These are phyloP conservation scores for Cadophora sp. DNA, from an alignment of 2,329 filamentous ascomycete species.

Conservation along the genomic window DNA sequence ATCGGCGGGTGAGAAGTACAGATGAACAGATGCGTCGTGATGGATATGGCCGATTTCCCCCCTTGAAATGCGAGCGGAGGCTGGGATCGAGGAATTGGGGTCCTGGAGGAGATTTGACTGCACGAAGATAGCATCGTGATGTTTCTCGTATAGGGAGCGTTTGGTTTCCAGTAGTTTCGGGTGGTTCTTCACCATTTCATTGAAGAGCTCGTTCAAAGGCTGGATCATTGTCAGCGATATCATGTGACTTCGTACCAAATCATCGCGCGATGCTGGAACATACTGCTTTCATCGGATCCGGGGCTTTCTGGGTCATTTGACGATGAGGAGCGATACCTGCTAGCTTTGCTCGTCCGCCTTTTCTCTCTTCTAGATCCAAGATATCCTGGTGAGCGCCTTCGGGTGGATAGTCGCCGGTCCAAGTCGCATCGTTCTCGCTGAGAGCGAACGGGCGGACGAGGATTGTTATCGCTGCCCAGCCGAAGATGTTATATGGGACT, in stretches of 20 bases:
- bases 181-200: slow-evolving; percentile 11
- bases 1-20: slow-evolving; percentile 17
- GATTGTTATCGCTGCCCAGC: slow-evolving; percentile 13
- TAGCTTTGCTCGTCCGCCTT: slow-evolving; percentile 1
- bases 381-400: slow-evolving; percentile 15
- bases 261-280: neutral
- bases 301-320: slow-evolving; percentile 10
- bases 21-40: slow-evolving; percentile 14
- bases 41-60: slow-evolving; percentile 17
- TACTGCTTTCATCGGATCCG: slow-evolving; percentile 13
- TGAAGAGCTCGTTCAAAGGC: slow-evolving; percentile 6
- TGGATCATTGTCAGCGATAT: slow-evolving; percentile 5
- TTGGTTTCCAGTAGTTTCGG: slow-evolving; percentile 13
- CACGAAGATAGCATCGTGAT: slow-evolving; percentile 16
- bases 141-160: slow-evolving; percentile 13
- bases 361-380: neutral
- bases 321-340: slow-evolving; percentile 19
- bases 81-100: neutral
- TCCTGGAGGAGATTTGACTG: neutral
- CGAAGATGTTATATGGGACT: slow-evolving; percentile 14
- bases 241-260: neutral
- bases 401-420: slow-evolving; percentile 16
- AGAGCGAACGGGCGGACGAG: slow-evolving; percentile 17
- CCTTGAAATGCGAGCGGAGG: neutral
- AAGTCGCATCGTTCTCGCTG: slow-evolving; percentile 3